Conservation (phyloP, 208 protist species). For the Lotmaria passim region DNA sequence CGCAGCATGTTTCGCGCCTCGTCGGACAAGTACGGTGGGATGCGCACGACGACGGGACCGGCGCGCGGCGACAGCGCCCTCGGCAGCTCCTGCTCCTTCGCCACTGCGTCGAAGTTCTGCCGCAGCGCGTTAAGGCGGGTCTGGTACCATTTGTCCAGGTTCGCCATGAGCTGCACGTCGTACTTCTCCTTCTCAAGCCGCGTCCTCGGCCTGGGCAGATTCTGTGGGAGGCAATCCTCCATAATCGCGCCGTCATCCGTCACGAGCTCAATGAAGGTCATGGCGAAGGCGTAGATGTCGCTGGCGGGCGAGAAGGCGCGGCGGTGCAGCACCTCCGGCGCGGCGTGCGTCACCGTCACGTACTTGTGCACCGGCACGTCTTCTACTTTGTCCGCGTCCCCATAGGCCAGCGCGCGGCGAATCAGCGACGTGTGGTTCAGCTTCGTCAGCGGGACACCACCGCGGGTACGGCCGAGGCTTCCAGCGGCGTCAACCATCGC, state of each 20-base stretch:
- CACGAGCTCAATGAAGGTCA: slow-evolving; percentile 84
- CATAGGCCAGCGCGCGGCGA: slow-evolving; percentile 19
- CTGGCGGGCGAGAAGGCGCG: slow-evolving; percentile 60
- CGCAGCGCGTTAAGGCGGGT: slow-evolving; percentile 21
- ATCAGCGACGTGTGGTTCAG: slow-evolving; percentile 33
- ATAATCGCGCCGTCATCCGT: slow-evolving; percentile 54
- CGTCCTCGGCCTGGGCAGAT: slow-evolving; percentile 35
- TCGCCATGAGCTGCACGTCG: slow-evolving; percentile 38
- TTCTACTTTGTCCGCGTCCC: slow-evolving; percentile 21
- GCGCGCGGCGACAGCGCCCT: slow-evolving; percentile 25
- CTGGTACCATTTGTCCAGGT: slow-evolving; percentile 56
- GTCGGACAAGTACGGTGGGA: slow-evolving; percentile 68
- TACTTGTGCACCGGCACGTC: slow-evolving; percentile 51
- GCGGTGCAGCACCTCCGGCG: slow-evolving; percentile 60
- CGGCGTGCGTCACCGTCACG: slow-evolving; percentile 63
- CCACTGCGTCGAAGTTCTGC: slow-evolving; percentile 26
- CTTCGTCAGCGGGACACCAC: slow-evolving; percentile 30
- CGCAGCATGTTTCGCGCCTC: slow-evolving; percentile 69
- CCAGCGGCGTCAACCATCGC: slow-evolving; percentile 16
- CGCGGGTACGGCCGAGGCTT: slow-evolving; percentile 24
- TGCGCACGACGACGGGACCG: slow-evolving; percentile 31
- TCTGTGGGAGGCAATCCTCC: slow-evolving; percentile 44
- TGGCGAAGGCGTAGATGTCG: slow-evolving; percentile 85
- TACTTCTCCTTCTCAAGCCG: slow-evolving; percentile 44
- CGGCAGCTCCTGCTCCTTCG: slow-evolving; percentile 40